These are phyloP conservation scores for Fonsecaea nubica DNA, from an alignment of 2,329 filamentous ascomycete species.

Conservation along the genomic window DNA sequence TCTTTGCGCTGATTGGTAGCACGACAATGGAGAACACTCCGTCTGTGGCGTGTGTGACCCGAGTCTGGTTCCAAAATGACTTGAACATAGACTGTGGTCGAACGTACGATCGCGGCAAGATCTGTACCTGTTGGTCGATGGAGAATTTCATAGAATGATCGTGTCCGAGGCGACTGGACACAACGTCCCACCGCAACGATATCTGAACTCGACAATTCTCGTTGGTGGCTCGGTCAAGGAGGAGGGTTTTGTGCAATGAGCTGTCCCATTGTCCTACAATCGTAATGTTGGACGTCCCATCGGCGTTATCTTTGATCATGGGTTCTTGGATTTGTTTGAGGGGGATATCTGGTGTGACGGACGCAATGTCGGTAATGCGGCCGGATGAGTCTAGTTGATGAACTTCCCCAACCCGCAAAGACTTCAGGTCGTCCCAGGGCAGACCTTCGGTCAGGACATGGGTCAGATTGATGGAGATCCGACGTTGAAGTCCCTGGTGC, in stretches of 20 bases:
- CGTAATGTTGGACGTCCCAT: constrained; percentile 86
- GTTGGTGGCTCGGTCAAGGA: constrained; percentile 91
- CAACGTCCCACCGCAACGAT: constrained; percentile 83
- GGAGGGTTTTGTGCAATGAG: constrained; percentile 85
- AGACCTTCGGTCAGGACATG: constrained; percentile 88
- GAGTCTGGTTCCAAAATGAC: constrained; percentile 80
- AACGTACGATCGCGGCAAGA: constrained; percentile 81
- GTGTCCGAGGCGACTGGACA: constrained; percentile 80
- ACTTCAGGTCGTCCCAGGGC: constrained; percentile 83
- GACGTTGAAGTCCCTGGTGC: constrained; percentile 89
- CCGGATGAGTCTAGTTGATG: constrained; percentile 83
- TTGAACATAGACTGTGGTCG: constrained; percentile 87
- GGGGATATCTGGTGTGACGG: constrained; percentile 73
- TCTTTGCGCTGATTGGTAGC: constrained; percentile 86
- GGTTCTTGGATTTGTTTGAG: constrained; percentile 80
- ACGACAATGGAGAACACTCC: constrained; percentile 86
- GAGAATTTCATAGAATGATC: constrained; percentile 77
- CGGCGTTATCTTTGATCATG: constrained; percentile 80
- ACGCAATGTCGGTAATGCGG: constrained; percentile 79
- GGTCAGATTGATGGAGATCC: constrained; percentile 85
- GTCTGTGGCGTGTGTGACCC: constrained; percentile 85
- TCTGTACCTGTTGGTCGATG: constrained; percentile 79
- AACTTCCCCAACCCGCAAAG: constrained; percentile 79
- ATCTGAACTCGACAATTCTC: constrained; percentile 92
- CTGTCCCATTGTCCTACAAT: constrained; percentile 97